These are phyloP conservation scores for Mariannaea elegans DNA, from an alignment of 2,329 filamentous ascomycete species.

Conservation along the genomic window DNA sequence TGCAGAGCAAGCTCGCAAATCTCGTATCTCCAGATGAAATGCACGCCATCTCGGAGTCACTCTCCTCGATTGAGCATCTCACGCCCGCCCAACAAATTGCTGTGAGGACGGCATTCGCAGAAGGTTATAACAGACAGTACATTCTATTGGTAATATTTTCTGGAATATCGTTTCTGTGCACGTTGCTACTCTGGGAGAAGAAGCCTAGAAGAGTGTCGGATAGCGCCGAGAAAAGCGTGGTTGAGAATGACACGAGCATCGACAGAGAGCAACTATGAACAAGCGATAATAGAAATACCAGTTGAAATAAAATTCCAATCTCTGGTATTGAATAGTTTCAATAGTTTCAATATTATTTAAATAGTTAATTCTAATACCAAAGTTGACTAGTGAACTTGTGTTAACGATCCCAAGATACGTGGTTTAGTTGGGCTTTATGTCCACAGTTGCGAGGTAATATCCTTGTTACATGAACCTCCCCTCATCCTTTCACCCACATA, in stretches of 20 bases:
- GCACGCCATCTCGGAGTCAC: background rate
- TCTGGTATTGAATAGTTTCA: no score
- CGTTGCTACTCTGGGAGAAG: background rate
- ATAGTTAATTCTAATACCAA: no score
- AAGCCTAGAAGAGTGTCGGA: background rate
- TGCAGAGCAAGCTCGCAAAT: background rate
- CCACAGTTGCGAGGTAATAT: no score
- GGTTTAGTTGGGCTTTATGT: no score
- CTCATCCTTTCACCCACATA: no score
- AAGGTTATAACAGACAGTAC: background rate
- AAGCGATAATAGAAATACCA: no score
- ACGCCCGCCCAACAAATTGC: background rate
- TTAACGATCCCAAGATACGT: no score
- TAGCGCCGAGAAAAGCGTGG: background rate
- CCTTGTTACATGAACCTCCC: no score
- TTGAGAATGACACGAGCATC: background rate
- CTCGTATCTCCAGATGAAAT: background rate
- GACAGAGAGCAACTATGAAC: no score
- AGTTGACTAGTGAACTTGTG: no score
- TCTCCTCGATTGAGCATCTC: background rate
- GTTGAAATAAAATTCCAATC: no score
- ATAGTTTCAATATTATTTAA: no score
- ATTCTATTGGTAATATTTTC: background rate
- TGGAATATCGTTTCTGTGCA: background rate
- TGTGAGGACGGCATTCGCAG: background rate